Conservation (phyloP, 192 early-diverging fungal genomes). For the Podila verticillata region DNA sequence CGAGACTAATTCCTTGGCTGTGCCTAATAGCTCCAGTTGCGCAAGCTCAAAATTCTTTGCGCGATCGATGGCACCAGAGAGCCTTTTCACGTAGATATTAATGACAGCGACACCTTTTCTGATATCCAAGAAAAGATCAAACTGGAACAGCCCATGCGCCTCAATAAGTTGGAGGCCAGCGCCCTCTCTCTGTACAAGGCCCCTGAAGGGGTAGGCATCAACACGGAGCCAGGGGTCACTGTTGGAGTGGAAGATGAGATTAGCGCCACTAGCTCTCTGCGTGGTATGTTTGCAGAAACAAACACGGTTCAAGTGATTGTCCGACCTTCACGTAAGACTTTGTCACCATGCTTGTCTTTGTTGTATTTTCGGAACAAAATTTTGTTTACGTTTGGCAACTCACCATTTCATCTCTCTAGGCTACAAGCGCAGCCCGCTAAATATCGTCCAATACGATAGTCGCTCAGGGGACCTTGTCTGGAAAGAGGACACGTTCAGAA, state of each 20-base stretch:
- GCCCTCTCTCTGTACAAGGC: constrained; percentile 15
- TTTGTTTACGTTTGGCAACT: constrained; percentile 12
- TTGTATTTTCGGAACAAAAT: neutral
- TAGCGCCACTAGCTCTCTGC: constrained; percentile 16
- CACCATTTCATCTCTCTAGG: constrained; percentile 8
- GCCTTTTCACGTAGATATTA: constrained; percentile 21
- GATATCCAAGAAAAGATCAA: constrained; percentile 15
- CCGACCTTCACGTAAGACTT: constrained; percentile 18
- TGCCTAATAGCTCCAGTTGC: constrained; percentile 6
- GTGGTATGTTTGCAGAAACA: constrained; percentile 29
- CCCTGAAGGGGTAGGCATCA: constrained; percentile 8
- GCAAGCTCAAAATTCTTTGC: constrained; percentile 22
- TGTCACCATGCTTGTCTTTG: constrained; percentile 6
- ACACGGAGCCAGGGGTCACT: constrained; percentile 28
- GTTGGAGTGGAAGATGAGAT: constrained; percentile 21
- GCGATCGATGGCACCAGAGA: constrained; percentile 11
- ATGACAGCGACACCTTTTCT: constrained; percentile 9
- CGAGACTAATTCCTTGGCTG: neutral
- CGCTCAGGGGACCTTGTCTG: constrained; percentile 36
- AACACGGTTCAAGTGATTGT: constrained; percentile 31
- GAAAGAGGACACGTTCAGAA: constrained; percentile 32
- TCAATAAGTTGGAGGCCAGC: neutral
- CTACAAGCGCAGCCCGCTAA: constrained; percentile 16
- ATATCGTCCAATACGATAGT: constrained; percentile 28
- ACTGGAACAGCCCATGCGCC: neutral